Percentiles rank a stretch among this genome's conserved stretches.
Conservation (phyloP, 768 basidiomycete species). For the Tubosaeta brunneosetosa region DNA sequence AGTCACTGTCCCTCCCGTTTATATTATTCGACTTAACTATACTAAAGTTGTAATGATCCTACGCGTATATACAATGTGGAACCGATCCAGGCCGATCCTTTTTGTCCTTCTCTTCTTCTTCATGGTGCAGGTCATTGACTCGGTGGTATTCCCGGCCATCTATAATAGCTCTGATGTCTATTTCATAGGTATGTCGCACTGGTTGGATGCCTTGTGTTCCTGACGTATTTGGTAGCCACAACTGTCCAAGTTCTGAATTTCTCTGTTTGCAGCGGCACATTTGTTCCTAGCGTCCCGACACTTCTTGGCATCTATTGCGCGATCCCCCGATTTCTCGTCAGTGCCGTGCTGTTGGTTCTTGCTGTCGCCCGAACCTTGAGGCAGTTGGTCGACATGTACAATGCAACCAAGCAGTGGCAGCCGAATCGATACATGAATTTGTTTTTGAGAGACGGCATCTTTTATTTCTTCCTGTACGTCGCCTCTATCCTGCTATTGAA, state of each 20-base stretch:
- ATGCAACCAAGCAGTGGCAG: background rate
- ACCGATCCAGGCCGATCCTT: slow-evolving; percentile 6
- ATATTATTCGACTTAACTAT: background rate
- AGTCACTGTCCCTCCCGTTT: background rate
- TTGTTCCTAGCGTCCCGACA: background rate
- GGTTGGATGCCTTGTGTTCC: background rate
- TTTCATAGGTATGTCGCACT: slow-evolving; percentile 2
- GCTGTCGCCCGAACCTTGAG: slow-evolving; percentile 1
- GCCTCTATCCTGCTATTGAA: slow-evolving; percentile 15
- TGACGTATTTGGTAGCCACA: background rate
- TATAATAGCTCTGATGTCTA: slow-evolving; percentile 3
- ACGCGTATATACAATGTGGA: slow-evolving; percentile 13
- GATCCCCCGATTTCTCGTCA: slow-evolving; percentile 1
- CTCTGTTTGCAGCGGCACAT: background rate
- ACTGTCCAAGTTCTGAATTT: background rate
- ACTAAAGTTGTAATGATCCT: slow-evolving; percentile 13
- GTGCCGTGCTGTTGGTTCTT: background rate
- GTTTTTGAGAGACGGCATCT: slow-evolving; percentile 1
- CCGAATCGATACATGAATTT: slow-evolving; percentile 1
- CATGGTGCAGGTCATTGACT: background rate
- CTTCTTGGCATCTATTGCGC: background rate
- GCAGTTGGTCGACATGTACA: background rate
- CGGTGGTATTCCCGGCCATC: background rate
- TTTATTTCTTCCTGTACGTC: slow-evolving; percentile 10
- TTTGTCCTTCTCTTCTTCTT: slow-evolving; percentile 2